Evolutionary conservation across 2,329 filamentous ascomycete species (phyloP).

Genomic region (Calonectria fujianensis): DNA sequence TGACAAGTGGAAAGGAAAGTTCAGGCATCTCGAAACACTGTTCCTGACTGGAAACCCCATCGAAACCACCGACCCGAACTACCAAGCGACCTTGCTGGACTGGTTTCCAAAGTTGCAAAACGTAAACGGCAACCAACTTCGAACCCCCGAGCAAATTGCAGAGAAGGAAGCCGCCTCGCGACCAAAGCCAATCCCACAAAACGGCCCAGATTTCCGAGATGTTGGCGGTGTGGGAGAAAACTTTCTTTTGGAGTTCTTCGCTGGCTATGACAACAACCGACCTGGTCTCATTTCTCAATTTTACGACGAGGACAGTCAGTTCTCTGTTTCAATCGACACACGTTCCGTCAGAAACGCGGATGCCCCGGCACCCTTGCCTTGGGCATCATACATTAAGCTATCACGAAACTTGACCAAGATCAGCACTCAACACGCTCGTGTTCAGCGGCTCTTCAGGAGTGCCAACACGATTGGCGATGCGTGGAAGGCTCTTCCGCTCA

Average conservation of each 20-base stretch:
- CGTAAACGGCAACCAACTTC: conserved; percentile 84
- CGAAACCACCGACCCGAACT: conserved; percentile 74
- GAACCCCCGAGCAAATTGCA: conserved; percentile 82
- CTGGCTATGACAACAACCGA: conserved; percentile 83
- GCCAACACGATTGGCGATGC: conserved; percentile 77
- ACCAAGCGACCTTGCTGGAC: conserved; percentile 80
- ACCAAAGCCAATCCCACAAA: conserved; percentile 76
- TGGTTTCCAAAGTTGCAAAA: conserved; percentile 90
- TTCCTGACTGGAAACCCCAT: conserved; percentile 87
- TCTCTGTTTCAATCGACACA: conserved; percentile 85
- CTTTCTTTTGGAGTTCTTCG: conserved; percentile 85
- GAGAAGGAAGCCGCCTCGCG: conserved; percentile 69
- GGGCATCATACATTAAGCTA: conserved; percentile 84
- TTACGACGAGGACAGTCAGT: conserved; percentile 85
- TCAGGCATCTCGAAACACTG: conserved; percentile 86
- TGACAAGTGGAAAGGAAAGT: conserved; percentile 85
- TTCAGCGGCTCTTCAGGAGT: conserved; percentile 80
- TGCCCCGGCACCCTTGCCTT: conserved; percentile 71
- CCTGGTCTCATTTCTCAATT: conserved; percentile 76
- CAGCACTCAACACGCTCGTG: conserved; percentile 74
- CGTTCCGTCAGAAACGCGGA: conserved; percentile 69
- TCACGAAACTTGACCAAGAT: conserved; percentile 87
- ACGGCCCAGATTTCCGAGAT: conserved; percentile 83
- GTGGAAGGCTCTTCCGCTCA: conserved; percentile 83
- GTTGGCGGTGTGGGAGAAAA: conserved; percentile 83